These are phyloP conservation scores for sweet orange (Citrus sinensis) DNA, from an alignment of 345 rosid species.

Conservation along the genomic window DVS_A1.0 CM039169.1:6015501-6016000, in stretches of 20 bases:
- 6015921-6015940: constrained; percentile 68
- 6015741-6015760: constrained; percentile 86
- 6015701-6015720: constrained; percentile 90
- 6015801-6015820: constrained; percentile 78
- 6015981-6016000: constrained; percentile 82
- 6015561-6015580: constrained; percentile 88
- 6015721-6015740: constrained; percentile 90
- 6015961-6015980: constrained; percentile 88
- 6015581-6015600: constrained; percentile 87
- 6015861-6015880: constrained; percentile 85
- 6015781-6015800: constrained; percentile 94
- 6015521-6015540: constrained; percentile 88
- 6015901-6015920: constrained; percentile 67
- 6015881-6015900: constrained; percentile 72
- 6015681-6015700: constrained; percentile 91
- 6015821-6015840: constrained; percentile 92
- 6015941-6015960: constrained; percentile 82
- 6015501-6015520: constrained; percentile 99
- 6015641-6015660: constrained; percentile 88
- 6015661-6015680: constrained; percentile 76
- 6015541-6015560: constrained; percentile 95
- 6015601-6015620: constrained; percentile 96
- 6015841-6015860: constrained; percentile 90
- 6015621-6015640: constrained; percentile 76
- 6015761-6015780: constrained; percentile 91